Percentiles rank a stretch among this genome's conserved stretches.
These are phyloP conservation scores for Hypoxylon sp. DNA, from an alignment of 2,329 filamentous ascomycete species.

Conservation along the genomic window DNA sequence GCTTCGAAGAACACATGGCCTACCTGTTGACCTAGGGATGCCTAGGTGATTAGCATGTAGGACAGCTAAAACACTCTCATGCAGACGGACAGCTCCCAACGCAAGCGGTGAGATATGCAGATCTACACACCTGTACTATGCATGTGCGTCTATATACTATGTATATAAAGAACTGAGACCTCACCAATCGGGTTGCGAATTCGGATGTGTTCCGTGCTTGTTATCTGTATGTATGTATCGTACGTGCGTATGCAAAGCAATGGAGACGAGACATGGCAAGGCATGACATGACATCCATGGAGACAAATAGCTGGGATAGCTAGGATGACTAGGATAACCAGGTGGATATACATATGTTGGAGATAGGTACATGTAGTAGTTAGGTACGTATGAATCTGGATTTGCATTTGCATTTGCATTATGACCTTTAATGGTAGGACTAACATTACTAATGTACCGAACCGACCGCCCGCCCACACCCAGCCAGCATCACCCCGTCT, in stretches of 20 bases:
- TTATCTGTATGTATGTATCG: conserved; percentile 4
- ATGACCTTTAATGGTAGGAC: conserved; percentile 7
- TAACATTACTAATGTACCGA: conserved; percentile 20
- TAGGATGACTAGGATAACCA: not conserved
- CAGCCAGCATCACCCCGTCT: not conserved
- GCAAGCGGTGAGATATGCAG: conserved; percentile 4
- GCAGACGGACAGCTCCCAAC: not conserved
- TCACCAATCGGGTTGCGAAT: conserved; percentile 15
- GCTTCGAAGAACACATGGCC: not conserved
- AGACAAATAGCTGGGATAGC: not conserved
- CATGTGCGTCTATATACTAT: not conserved
- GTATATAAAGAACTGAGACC: not conserved
- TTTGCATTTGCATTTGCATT: not conserved
- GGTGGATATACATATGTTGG: conserved; percentile 1
- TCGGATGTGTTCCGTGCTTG: conserved; percentile 8
- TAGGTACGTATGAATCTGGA: not conserved
- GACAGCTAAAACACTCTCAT: not conserved
- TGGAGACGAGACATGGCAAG: not conserved
- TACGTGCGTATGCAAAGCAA: conserved; percentile 13
- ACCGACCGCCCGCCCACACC: not conserved
- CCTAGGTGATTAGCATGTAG: not conserved
- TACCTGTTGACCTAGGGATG: too few species aligned
- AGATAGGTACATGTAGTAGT: not conserved
- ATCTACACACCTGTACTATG: not conserved
- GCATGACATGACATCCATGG: not conserved